Base-by-base conservation (phyloP, 352 stramenopile genomes). In the Phytophthora multivora region DNA sequence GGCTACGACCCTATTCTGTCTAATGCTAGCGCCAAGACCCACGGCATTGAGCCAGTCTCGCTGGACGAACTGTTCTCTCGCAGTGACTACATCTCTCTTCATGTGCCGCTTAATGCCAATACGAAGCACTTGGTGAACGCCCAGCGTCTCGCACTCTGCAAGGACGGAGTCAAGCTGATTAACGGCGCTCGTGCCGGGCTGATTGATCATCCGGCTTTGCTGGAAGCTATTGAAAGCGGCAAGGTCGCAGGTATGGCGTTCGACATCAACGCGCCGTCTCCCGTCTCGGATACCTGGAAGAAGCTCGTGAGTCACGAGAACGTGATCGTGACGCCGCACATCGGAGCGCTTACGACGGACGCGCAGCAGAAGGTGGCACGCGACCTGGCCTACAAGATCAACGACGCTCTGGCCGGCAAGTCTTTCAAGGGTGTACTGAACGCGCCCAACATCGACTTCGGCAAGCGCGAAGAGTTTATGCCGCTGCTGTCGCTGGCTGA, bases 41-140 rank as follows among this genome's bases (percentile, higher is more conserved):
- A 89, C 46, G 90, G 85, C 40, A 79, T 98, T 45, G 90, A 97
- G 56, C 87, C 90, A 16, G 88, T 97, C 11, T 60, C 81, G 15
- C 72, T 98, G 12, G 56, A 83, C 16, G 88, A 97, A 59, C 83
- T 98, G 47, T 97, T 97, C 33, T 79, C 80, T 15, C 80, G 88
- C 46, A 96, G 90, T 46, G 97, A 99, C 84, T 98, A 98, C 79
- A 97, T 99, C 75, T 96, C 89, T 42, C 82, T 99, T 18, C 97
- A 99, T 71, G 95, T 98, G 52, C 97, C 97, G 15, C 95, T 98
- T 57, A 98, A 98, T 69, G 91, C 96, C 53, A 93, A 96, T 49
- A 96, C 97, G 31, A 88, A 90, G 55, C 77, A 98, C 58, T 87
- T 98, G 51, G 88, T 98, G 41, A 95, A 88, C 66, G 74, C 61